phyloP scores from a whole-genome alignment of 2,329 filamentous ascomycete genomes.

The Fusarium subtropicale region DNA sequence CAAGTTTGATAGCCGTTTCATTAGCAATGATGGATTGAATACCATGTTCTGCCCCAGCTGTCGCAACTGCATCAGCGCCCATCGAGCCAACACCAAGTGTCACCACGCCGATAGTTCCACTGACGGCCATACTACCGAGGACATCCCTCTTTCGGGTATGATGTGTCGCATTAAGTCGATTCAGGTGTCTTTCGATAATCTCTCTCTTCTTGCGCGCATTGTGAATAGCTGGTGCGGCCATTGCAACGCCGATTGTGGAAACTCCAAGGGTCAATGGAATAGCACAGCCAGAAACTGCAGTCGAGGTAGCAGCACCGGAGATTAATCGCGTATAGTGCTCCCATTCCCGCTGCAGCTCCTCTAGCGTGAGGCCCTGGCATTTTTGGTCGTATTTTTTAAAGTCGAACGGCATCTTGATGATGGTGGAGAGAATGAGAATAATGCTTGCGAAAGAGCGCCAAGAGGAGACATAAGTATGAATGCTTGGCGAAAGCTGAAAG shows the following conservation, averaged over 20 bases:
- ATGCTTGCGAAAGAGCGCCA: not conserved
- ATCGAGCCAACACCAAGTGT: conserved; percentile 53
- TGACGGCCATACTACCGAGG: conserved; percentile 54
- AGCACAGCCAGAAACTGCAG: conserved; percentile 54
- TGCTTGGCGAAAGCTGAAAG: not conserved
- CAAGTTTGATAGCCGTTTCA: conserved; percentile 52
- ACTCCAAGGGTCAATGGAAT: conserved; percentile 55
- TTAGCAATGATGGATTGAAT: conserved; percentile 46
- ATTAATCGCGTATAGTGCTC: conserved; percentile 58
- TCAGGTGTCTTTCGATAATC: conserved; percentile 55
- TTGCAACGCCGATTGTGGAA: conserved; percentile 54
- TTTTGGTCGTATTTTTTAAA: conserved; percentile 56
- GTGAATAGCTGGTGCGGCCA: conserved; percentile 55
- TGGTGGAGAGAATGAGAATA: accelerated
- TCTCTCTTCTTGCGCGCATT: conserved; percentile 58
- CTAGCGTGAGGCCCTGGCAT: conserved; percentile 52
- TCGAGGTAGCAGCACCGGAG: conserved; percentile 55
- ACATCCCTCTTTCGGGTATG: conserved; percentile 57
- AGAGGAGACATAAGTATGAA: not conserved
- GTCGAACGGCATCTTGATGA: conserved; percentile 54
- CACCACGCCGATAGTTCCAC: conserved; percentile 52
- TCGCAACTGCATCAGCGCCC: conserved; percentile 53
- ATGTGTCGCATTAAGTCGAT: conserved; percentile 50
- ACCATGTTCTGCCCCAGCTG: conserved; percentile 52
- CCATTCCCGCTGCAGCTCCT: conserved; percentile 57